Evolutionary conservation across 352 stramenopile genomes (phyloP), one percentile per base, ranked within the genome.

Genomic region (Plasmopara halstedii): DNA sequence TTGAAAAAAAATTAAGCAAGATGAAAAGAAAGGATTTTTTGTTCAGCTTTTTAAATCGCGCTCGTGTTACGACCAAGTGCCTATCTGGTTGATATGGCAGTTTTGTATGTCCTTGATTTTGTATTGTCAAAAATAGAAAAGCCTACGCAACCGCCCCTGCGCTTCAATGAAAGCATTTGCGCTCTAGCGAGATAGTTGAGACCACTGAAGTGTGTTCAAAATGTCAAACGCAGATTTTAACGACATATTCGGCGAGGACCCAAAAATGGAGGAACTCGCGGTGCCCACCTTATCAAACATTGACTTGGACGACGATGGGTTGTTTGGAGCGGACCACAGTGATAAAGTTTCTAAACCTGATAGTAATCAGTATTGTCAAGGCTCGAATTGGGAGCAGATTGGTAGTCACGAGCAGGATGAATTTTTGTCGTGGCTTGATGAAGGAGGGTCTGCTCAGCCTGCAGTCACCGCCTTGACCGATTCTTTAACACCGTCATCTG

Each of bases 341-440:
- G 21, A 26, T 18, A 63, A 41, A 38, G 31, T 57, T 33, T 27
- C 29, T 2, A 62, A 67, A 8, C 8, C 23, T 22, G 42, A 42
- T 9, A 23, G 38, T 27, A 19, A 25, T 21, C 41, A 60, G 11
- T 41, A 22, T 26, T 7, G 23, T 40, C 43, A 55, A 48, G 38
- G 42, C 38, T 37, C 57, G 4, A 58, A 62, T n/a, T 70, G 57
- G 61, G 50, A 59, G 19, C 49, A 64, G 15, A 68, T 69, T 37
- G 45, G 51, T 17, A 61, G 53, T 31, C 21, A 25, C 1, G 67
- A 70, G 13, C 58, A 78, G 26, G 75, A 85, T 23, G 81, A 90
- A 34, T 90, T 92, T 43, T 35, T 90, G 27, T 89, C 77, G 3
- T 92, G 78, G 81, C 62, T 92, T 1, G 78, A 92, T 55, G 76